Percentiles rank a stretch among this genome's conserved stretches.
Conservation (phyloP, 2,329 filamentous ascomycete species). For the Byssochlamys sp. region DNA sequence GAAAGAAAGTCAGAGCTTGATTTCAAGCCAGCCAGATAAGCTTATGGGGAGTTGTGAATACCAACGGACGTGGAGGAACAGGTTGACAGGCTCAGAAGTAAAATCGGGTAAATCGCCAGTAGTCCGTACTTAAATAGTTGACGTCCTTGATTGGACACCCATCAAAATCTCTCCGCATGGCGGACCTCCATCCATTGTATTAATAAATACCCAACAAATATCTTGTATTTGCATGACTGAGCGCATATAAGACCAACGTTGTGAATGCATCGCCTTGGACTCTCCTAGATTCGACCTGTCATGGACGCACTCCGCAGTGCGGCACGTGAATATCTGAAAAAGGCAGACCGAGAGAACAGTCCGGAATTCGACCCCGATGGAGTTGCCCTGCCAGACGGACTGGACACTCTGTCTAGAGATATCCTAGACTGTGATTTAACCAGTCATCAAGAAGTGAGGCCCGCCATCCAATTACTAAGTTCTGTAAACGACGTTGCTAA, state of each 20-base stretch:
- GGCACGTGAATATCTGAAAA: constrained; percentile 16
- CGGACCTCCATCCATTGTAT: not conserved
- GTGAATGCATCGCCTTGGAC: not conserved
- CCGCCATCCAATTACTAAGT: not conserved
- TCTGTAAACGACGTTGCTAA: not conserved
- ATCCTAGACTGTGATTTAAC: constrained; percentile 15
- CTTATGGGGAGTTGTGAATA: not conserved
- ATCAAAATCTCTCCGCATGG: not conserved
- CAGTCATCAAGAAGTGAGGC: constrained; percentile 15
- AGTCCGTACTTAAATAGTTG: not conserved
- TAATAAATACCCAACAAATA: not conserved
- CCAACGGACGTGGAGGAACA: not conserved
- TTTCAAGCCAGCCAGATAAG: constrained; percentile 1
- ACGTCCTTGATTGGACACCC: not conserved
- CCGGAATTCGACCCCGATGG: constrained; percentile 5
- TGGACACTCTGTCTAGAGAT: constrained; percentile 22
- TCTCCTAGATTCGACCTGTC: not conserved
- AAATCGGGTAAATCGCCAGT: not conserved
- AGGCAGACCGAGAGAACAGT: constrained; percentile 4
- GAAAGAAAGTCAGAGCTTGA: constrained; percentile 44
- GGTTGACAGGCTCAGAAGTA: not conserved
- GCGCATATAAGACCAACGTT: not conserved
- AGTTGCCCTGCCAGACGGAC: constrained; percentile 6
- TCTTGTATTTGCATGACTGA: not conserved
- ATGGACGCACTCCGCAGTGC: constrained; percentile 16